phyloP scores from a whole-genome alignment of 805 yeast genomes.

The Clavispora phyllophila region DNA sequence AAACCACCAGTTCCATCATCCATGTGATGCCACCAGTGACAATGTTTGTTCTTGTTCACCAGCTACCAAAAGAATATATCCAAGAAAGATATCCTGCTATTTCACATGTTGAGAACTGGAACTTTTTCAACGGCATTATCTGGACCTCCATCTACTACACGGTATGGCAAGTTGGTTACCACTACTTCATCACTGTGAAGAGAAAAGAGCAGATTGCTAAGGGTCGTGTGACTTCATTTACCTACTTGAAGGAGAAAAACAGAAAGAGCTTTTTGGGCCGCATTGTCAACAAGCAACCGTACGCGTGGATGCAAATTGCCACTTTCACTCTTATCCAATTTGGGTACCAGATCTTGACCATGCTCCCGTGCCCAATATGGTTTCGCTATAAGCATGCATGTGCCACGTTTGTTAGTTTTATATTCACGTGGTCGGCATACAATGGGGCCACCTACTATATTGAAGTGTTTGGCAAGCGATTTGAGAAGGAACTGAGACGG shows the following conservation, averaged over 20 bases:
- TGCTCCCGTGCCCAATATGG: conserved; percentile 89
- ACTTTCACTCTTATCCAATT: conserved; percentile 86
- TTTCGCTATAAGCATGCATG: conserved; percentile 65
- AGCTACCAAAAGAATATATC: conserved; percentile 48
- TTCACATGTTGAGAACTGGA: conserved; percentile 58
- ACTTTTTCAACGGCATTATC: conserved; percentile 60
- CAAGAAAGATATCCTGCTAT: conserved; percentile 78
- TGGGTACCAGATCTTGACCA: conserved; percentile 77
- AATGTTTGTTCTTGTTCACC: conserved; percentile 82
- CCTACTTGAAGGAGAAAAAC: conserved; percentile 71
- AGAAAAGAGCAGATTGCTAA: conserved; percentile 74
- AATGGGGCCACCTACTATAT: conserved; percentile 95
- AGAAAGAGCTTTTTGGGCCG: conserved; percentile 61
- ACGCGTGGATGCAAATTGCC: conserved; percentile 74
- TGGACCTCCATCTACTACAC: conserved; percentile 81
- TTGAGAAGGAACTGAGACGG: conserved; percentile 76
- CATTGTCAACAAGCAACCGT: conserved; percentile 78
- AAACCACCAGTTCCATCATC: conserved; percentile 85
- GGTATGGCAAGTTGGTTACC: conserved; percentile 86
- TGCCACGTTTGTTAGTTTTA: conserved; percentile 58
- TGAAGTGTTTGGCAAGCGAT: conserved; percentile 84
- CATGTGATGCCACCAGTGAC: conserved; percentile 89
- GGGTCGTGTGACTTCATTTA: conserved; percentile 85
- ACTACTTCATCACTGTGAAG: conserved; percentile 83
- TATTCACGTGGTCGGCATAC: conserved; percentile 77